phyloP scores from a whole-genome alignment of 805 yeast species.

The Pichia eremophila region DNA sequence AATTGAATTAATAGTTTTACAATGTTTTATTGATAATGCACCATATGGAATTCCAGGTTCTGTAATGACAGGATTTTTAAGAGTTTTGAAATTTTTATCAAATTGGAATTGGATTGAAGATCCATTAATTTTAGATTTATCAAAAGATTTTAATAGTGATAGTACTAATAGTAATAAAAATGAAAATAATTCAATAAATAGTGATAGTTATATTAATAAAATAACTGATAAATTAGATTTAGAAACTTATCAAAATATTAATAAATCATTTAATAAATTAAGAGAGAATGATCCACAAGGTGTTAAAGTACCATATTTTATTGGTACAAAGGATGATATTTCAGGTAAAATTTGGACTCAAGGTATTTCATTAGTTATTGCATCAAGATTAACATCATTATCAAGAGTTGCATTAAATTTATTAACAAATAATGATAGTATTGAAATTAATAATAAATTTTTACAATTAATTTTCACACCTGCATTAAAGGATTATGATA shows the following conservation, averaged over 20 bases:
- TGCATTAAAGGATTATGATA: conserved; percentile 76
- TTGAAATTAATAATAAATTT: conserved; percentile 23
- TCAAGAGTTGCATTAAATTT: conserved; percentile 64
- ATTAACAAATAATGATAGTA: conserved; percentile 18
- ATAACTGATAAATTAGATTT: conserved; percentile 55
- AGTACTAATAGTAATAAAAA: background rate
- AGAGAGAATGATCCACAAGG: conserved; percentile 79
- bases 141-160: conserved; percentile 33
- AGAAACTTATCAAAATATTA: conserved; percentile 51
- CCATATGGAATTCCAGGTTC: conserved; percentile 81
- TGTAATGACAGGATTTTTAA: conserved; percentile 70
- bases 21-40: conserved; percentile 77
- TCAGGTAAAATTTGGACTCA: conserved; percentile 71
- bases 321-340: conserved; percentile 77
- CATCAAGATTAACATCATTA: conserved; percentile 80
- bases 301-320: conserved; percentile 66
- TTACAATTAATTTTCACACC: conserved; percentile 64
- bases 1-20: conserved; percentile 71
- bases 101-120: conserved; percentile 94
- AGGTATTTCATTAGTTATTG: conserved; percentile 54
- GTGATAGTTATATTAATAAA: conserved; percentile 27
- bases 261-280: conserved; percentile 53
- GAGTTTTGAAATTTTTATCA: conserved; percentile 60
- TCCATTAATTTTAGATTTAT: conserved; percentile 70
- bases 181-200: background rate